Percentiles rank a stretch among this genome's conserved stretches.
Conservation (phyloP, 106 monocot genomes). For the Posidonia australis region DNA sequence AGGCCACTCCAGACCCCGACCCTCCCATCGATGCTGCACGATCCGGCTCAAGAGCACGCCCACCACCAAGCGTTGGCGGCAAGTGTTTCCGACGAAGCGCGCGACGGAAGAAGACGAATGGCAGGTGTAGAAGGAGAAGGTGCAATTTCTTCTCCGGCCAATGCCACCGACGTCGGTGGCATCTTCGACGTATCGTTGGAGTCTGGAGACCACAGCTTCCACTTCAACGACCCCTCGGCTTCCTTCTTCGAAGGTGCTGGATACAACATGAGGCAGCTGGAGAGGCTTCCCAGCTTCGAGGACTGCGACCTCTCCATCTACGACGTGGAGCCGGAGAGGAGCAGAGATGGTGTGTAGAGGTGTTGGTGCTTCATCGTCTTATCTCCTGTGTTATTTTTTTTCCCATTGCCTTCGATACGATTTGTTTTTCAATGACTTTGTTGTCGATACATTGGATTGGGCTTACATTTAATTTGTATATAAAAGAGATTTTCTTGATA, state of each 20-base stretch:
- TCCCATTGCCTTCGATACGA: too few species aligned
- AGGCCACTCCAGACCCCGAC: constrained; percentile 1
- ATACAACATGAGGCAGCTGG: not conserved
- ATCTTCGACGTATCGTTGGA: not conserved
- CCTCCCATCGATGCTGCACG: not conserved
- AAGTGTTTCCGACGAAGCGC: not conserved
- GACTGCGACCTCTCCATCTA: constrained; percentile 9
- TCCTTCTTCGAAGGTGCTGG: not conserved
- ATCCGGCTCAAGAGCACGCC: not conserved
- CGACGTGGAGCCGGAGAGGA: constrained; percentile 1
- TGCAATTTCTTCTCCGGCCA: not conserved
- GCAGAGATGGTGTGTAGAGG: not conserved
- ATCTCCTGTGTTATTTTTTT: too few species aligned
- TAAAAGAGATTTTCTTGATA: too few species aligned
- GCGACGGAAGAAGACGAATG: not conserved
- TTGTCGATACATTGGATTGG: too few species aligned
- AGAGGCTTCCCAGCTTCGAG: constrained; percentile 5
- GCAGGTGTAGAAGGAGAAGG: not conserved
- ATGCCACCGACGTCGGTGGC: not conserved
- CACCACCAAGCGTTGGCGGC: not conserved
- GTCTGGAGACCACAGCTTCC: not conserved
- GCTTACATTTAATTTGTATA: too few species aligned
- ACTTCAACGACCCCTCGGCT: constrained; percentile 1
- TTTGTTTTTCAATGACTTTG: too few species aligned
- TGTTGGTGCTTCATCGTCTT: too few species aligned